Conservation (phyloP, 164 flowering plant genomes). For the Protea cynaroides region DNA sequence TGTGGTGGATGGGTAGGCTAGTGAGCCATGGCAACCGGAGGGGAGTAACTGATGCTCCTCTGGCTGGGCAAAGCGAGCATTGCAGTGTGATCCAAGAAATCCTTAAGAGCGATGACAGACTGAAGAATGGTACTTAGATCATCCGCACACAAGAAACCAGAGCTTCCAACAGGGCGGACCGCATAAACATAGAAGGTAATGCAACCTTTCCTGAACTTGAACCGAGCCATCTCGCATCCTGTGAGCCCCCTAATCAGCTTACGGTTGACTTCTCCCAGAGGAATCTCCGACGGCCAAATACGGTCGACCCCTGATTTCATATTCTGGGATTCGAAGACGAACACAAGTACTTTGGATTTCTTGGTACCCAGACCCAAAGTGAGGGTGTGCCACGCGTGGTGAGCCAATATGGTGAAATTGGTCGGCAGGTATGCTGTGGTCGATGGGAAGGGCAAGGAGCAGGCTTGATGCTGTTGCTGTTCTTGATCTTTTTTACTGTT, state of each 20-base stretch:
- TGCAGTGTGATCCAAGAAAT: slow-evolving; percentile 93
- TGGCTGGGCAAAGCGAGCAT: slow-evolving; percentile 93
- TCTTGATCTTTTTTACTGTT: not conserved
- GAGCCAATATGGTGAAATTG: slow-evolving; percentile 91
- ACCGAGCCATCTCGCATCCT: slow-evolving; percentile 82
- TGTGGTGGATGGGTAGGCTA: not conserved
- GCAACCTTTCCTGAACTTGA: slow-evolving; percentile 91
- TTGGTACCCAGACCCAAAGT: slow-evolving; percentile 93
- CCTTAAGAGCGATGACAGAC: slow-evolving; percentile 69
- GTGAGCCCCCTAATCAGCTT: slow-evolving; percentile 51
- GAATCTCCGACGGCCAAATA: slow-evolving; percentile 74
- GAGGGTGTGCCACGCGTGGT: slow-evolving; percentile 96
- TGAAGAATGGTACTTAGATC: slow-evolving; percentile 61
- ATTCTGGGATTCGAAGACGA: slow-evolving; percentile 66
- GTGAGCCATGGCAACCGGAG: slow-evolving; percentile 56
- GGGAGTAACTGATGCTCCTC: slow-evolving; percentile 37
- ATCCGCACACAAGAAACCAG: slow-evolving; percentile 58
- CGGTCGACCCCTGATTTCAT: slow-evolving; percentile 52
- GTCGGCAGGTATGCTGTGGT: slow-evolving; percentile 76
- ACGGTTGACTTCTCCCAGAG: slow-evolving; percentile 84
- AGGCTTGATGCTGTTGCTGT: too few relatives aligned
- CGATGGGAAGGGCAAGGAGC: slow-evolving; percentile 44
- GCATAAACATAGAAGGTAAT: slow-evolving; percentile 86
- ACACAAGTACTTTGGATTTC: slow-evolving; percentile 80
- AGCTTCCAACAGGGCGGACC: slow-evolving; percentile 42